Percentiles rank a stretch among this genome's conserved stretches.
These are phyloP conservation scores for Ceriops decandra DNA, from an alignment of 345 rosid genomes.

Conservation along the genomic window DNA sequence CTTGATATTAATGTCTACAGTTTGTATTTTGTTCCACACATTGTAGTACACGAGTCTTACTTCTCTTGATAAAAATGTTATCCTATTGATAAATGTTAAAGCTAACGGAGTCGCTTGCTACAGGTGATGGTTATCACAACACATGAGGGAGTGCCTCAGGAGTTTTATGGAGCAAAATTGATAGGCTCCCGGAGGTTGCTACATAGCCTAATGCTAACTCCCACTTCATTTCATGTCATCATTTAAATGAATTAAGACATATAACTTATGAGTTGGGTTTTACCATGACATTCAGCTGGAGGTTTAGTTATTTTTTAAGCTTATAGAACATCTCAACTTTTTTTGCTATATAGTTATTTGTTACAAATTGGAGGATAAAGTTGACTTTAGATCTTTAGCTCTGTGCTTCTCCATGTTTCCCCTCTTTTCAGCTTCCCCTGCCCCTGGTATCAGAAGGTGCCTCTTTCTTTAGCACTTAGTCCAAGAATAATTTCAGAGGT, in stretches of 20 bases:
- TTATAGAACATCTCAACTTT: neutral
- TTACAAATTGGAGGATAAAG: no score
- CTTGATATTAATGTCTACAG: neutral
- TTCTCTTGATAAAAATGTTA: neutral
- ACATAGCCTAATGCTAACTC: conserved; percentile 3
- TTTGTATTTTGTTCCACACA: neutral
- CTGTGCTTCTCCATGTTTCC: conserved; percentile 12
- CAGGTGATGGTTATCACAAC: conserved; percentile 98
- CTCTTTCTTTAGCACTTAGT: conserved; percentile 92
- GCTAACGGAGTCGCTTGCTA: conserved; percentile 9
- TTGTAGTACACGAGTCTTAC: neutral
- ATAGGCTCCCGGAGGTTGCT: conserved; percentile 88
- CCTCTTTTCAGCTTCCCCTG: conserved; percentile 71
- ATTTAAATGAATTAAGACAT: neutral
- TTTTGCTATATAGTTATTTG: neutral
- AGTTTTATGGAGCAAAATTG: conserved; percentile 91
- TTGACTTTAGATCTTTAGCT: no score
- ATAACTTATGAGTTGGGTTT: neutral
- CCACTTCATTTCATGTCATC: neutral
- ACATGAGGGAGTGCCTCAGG: conserved; percentile 95
- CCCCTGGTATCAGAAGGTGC: conserved; percentile 94
- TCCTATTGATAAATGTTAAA: neutral
- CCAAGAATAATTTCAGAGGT: conserved; percentile 96
- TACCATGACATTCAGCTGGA: neutral
- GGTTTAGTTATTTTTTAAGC: neutral